A percentile compares a stretch with the other conserved stretches of the same genome.
Conservation (phyloP, 768 basidiomycete species). For the Leccinellum albellum region DNA sequence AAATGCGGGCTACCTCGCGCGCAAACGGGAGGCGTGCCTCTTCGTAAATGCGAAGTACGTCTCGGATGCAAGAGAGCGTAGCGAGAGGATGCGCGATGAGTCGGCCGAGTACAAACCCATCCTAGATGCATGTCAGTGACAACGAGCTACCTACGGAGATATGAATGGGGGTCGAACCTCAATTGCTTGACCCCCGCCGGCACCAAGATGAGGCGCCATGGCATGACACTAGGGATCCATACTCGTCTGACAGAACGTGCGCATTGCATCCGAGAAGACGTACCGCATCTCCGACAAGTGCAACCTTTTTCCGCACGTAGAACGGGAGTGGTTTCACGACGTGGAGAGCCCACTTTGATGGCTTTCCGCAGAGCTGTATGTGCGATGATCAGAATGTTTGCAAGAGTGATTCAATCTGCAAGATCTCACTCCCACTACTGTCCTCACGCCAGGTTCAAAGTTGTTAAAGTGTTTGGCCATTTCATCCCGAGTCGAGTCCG, state of each 20-base stretch:
- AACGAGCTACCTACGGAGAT: background rate
- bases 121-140: constrained; percentile 1
- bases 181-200: constrained; percentile 28
- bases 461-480: constrained; percentile 26
- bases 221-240: constrained; percentile 18
- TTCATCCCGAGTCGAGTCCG: constrained; percentile 32
- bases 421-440: constrained; percentile 26
- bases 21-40: constrained; percentile 14
- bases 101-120: constrained; percentile 22
- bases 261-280: background rate
- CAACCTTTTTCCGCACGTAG: constrained; percentile 38
- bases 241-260: background rate
- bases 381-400: background rate
- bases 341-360: constrained; percentile 45
- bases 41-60: constrained; percentile 12
- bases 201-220: constrained; percentile 23
- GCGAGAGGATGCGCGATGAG: constrained; percentile 21
- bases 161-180: constrained; percentile 8
- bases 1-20: constrained; percentile 8
- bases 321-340: constrained; percentile 38
- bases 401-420: background rate
- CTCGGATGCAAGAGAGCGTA: background rate
- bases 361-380: constrained; percentile 32
- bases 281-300: constrained; percentile 48
- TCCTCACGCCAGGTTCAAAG: constrained; percentile 37